These are phyloP conservation scores for Penicillium alfredii DNA, from an alignment of 495 filamentous ascomycete species.

Conservation along the genomic window DNA sequence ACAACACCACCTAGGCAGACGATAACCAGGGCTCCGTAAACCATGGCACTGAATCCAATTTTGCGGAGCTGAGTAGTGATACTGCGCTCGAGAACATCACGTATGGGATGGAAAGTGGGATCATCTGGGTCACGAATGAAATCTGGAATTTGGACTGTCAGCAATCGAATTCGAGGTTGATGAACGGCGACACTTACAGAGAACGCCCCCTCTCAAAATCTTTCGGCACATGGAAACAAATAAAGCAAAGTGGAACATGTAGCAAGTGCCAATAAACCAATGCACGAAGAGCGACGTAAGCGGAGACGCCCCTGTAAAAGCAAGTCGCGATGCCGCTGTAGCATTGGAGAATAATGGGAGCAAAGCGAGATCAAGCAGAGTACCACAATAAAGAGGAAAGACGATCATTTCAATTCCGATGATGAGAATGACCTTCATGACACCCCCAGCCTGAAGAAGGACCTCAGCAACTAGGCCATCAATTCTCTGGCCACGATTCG, in stretches of 20 bases:
- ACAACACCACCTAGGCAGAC: constrained; percentile 93
- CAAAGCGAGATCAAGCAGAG: constrained; percentile 82
- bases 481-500: constrained; percentile 60
- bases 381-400: constrained; percentile 91
- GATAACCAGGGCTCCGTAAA: constrained; percentile 90
- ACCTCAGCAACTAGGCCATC: constrained; percentile 76
- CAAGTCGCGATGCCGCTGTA: constrained; percentile 64
- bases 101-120: constrained; percentile 94
- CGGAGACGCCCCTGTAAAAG: constrained; percentile 69
- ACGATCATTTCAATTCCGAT: constrained; percentile 99
- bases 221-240: constrained; percentile 99
- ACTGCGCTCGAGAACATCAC: constrained; percentile 91
- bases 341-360: constrained; percentile 82
- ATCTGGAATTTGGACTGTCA: constrained; percentile 42
- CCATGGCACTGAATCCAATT: constrained; percentile 90
- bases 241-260: constrained; percentile 99
- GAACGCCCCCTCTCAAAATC: constrained; percentile 87
- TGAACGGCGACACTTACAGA: constrained; percentile 55
- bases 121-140: constrained; percentile 99
- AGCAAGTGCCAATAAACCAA: constrained; percentile 98
- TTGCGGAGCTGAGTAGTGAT: constrained; percentile 92
- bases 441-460: constrained; percentile 87
- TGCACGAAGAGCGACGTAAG: constrained; percentile 91
- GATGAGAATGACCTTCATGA: constrained; percentile 96
- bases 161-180: neutral